Conservation (phyloP, 2,329 filamentous ascomycete genomes). For the Cadophora sp. region DNA sequence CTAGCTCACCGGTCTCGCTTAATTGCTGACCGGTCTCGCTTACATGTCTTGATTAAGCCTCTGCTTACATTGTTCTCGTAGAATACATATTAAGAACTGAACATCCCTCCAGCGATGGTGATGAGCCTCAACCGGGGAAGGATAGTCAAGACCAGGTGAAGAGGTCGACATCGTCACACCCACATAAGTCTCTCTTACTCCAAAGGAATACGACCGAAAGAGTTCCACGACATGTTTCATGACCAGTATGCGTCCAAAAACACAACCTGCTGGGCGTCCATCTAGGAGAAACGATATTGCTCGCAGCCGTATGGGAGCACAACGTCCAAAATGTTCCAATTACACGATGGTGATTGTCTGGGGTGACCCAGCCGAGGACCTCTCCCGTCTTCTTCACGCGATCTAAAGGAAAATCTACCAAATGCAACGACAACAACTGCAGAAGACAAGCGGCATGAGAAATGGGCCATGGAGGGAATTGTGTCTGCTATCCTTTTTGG, state of each 20-base stretch:
- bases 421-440: neutral
- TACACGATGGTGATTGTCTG: neutral
- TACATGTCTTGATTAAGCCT: constrained; percentile 1
- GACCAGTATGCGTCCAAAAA: neutral
- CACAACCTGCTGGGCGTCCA: neutral
- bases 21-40: neutral
- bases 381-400: neutral
- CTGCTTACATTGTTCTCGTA: neutral
- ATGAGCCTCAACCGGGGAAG: constrained; percentile 1
- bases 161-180: neutral
- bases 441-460: too few relatives aligned
- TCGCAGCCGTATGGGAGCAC: neutral
- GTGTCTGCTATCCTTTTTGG: neutral
- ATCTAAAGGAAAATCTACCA: neutral
- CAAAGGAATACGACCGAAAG: neutral
- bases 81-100: neutral
- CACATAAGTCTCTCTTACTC: neutral
- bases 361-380: neutral
- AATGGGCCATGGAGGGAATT: neutral
- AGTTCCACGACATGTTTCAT: neutral
- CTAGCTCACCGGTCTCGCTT: neutral
- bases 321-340: neutral
- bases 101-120: neutral
- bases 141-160: neutral
- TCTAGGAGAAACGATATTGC: neutral